Base-by-base conservation (phyloP, 179 eudicot species). In the Silene noctiflora region DNA sequence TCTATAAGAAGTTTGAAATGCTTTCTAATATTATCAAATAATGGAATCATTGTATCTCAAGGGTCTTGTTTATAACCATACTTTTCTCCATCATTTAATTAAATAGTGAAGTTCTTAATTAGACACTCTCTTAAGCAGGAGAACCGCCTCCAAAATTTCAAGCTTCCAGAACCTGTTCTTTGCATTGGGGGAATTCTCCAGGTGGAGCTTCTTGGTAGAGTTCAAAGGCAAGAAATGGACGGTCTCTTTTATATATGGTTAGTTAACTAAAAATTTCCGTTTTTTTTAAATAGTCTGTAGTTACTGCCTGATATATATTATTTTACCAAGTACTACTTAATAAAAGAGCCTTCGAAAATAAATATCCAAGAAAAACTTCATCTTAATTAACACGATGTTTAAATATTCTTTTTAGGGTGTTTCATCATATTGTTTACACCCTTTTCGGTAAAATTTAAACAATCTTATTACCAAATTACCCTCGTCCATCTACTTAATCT, bases 181-280 rank as follows among this genome's bases (percentile, higher is more conserved):
- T 94, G 96, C 81, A 77, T 94, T 20, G 98, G 96, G 62, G 98
- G 98, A 44, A 81, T 79, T 70, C 21, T 94, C 81, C 94, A 87
- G 87, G 79, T 94, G 77, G 97, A 94, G 84, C 82, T 94, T 77
- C 79, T 89, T 76, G 96, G 97, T 66, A 85, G 94, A 79, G 87
- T 87, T 84, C 96, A 94, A 81, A 92, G 69, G 76, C 92, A 94
- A 75, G 90, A 86, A 78, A 82, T 79, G 81, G 97, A 94, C 82
- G 88, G 79, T 64, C 79, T 87, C 33, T 89, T 72, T 82, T 94
- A 94, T 72, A 86, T 88, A 77, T 92, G 98, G 98, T 92, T 0
- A 86, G 93, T 86, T 76, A 16, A 64, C 20, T 33, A 33, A 4
- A 33, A 4, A 33, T 4, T 33, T 33, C 39, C 6, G 1, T 33